Base-by-base conservation (phyloP, 2,329 filamentous ascomycete genomes). In the Fusarium vanettenii region DNA sequence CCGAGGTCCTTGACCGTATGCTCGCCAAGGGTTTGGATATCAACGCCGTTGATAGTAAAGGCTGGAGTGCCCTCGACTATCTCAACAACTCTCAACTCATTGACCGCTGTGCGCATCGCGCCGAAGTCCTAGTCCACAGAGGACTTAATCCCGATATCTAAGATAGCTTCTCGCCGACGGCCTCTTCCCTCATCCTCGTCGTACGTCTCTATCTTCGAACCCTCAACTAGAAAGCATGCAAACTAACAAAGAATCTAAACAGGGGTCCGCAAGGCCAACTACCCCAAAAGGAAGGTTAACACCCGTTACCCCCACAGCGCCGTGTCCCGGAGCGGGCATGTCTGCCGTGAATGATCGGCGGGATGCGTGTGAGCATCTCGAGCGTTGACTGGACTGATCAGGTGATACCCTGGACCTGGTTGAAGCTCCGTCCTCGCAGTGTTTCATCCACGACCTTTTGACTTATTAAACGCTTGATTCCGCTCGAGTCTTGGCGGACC, bases 271-370 rank as follows among this genome's bases (percentile, higher is more conserved):
- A 25, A 71, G 56, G 18, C 33, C 29, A 29, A 59, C 59, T 75
- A 48, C 73, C 70, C 52, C 67, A 76, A 76, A 48, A 62, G 73
- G 73, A 67, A 76, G 73, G 70, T 76, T 73, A 33, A 31, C 11
- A 39, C 2, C 33, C 16, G 8, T 20, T 63, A 60, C 55, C 72
- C 69, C 72, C 72, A 62, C 72, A 73, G 14, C 62, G 22, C 59
- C 70, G 25, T 8, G 41, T 55, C 48, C 48, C 48, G 48, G 48
- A 20, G 45, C 55, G 33, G 56, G 52, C 45, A 68, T 52, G 27
- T 61, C 39, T 62, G 20, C 37, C 31, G 45, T 33, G 72, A 5
- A 37, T 45, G 69, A 74, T 75, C 72, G 29, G 39, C 59, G 25
- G 37, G 64, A 64, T 60, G 73, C 73, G 73, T 75, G 73, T 66